Evolutionary conservation across 108 stramenopile species (phyloP), one percentile per base, ranked within the genome.

Genomic region (Stephanodiscus triporus): DNA sequence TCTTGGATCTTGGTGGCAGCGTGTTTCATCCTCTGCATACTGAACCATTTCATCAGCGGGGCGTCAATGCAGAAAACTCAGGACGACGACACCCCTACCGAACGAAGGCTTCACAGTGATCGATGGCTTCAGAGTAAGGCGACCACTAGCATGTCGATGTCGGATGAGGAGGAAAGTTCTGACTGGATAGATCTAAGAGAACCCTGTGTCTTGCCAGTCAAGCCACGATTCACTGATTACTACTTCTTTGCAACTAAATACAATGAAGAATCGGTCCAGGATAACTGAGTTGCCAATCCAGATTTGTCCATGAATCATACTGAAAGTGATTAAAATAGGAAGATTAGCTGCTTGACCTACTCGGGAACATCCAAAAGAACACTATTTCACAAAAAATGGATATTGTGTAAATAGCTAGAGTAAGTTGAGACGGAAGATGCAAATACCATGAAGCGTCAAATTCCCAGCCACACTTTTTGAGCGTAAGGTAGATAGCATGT

Each of bases 1-100:
- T 78, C 85, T 2, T 91, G 73, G 67, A n/a, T 94, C 16, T 72
- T 94, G 38, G 82, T 80, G 6, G 67, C 70, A 9, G 88, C 74
- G 14, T 66, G 69, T 26, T 3, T 72, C 11, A 24, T 71, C 27
- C 59, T 81, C 22, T 54, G 66, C 7, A 22, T 50, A 20, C 53
- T 71, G 50, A 73, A 68, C 32, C 80, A 81, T 59, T 81, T 81
- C 45, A 54, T 75, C 14, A 47, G 37, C 24, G 47, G 60, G 49
- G 80, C 80, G 45, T 74, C 80, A 30, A 30, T 42, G 49, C 80
- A 81, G 63, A 70, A 61, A 27, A 50, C 42, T 14, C 61, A 42
- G 13, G 74, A 81, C 50, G 67, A 74, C 14, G 57, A 49, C 38
- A 20, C 56, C 56, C 68, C 72, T 26, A 0, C 16, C n/a, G 69